A percentile compares a stretch with the other conserved stretches of the same genome.
These are phyloP conservation scores for Viridothelium virens DNA, from an alignment of 495 filamentous ascomycete genomes.

Conservation along the genomic window DNA sequence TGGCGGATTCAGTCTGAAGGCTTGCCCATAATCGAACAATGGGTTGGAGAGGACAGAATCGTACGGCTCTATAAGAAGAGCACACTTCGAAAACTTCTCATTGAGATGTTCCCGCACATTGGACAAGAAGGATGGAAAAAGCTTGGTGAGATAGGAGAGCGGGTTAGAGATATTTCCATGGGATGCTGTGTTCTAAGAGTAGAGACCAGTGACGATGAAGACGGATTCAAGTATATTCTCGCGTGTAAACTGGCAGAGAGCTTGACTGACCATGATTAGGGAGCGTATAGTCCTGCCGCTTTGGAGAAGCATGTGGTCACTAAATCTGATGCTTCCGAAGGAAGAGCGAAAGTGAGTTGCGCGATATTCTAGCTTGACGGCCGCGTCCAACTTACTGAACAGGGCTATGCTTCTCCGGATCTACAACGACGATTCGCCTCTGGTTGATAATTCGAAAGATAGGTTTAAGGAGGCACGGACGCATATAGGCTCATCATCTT, in stretches of 20 bases:
- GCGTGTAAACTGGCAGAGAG: not conserved
- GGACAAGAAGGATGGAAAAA: conserved; percentile 56
- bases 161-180: conserved; percentile 69
- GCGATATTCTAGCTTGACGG: conserved; percentile 11
- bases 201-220: conserved; percentile 58
- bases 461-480: not conserved
- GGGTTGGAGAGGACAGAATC: conserved; percentile 71
- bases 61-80: conserved; percentile 63
- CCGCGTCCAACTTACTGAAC: conserved; percentile 19
- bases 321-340: conserved; percentile 96
- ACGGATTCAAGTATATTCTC: conserved; percentile 54
- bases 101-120: conserved; percentile 94
- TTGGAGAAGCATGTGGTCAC: conserved; percentile 76
- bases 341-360: conserved; percentile 60
- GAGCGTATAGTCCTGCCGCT: conserved; percentile 82
- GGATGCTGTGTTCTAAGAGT: conserved; percentile 87
- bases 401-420: conserved; percentile 80
- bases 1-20: conserved; percentile 97
- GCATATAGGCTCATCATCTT: not conserved
- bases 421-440: conserved; percentile 73
- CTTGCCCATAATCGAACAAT: conserved; percentile 75
- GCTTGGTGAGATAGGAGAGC: conserved; percentile 79
- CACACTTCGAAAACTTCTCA: conserved; percentile 69
- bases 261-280: conserved; percentile 26
- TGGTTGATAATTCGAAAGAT: conserved; percentile 44